Evolutionary conservation across 176 grass and related monocot species (phyloP).

Genomic region (Elaeis guineensis): DNA sequence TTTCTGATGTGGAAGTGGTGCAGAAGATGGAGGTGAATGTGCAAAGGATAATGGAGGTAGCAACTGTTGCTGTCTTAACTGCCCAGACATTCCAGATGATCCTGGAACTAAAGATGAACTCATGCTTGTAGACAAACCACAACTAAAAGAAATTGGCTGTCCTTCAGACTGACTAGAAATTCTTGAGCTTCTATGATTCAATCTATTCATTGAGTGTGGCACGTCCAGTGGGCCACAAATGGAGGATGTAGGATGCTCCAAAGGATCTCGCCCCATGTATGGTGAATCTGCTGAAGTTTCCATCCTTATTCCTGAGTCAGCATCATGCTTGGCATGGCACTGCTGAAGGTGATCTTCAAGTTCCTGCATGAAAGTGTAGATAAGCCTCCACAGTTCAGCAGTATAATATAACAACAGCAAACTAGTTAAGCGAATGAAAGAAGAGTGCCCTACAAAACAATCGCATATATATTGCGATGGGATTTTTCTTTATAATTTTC

Average conservation of each 20-base stretch:
- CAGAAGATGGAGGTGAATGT: constrained; percentile 32
- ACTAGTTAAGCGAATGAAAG: too few species aligned
- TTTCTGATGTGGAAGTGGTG: constrained; percentile 27
- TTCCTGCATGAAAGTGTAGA: constrained; percentile 31
- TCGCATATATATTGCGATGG: too few species aligned
- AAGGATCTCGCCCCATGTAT: constrained; percentile 23
- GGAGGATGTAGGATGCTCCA: constrained; percentile 26
- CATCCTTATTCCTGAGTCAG: constrained; percentile 32
- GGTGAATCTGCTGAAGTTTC: constrained; percentile 27
- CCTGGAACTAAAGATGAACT: constrained; percentile 32
- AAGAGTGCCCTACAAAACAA: too few species aligned
- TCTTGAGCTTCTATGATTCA: constrained; percentile 34
- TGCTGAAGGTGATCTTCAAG: constrained; percentile 30
- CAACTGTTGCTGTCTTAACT: constrained; percentile 54
- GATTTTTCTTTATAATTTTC: too few species aligned
- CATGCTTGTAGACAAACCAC: constrained; percentile 26
- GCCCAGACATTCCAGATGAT: constrained; percentile 33
- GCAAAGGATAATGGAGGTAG: constrained; percentile 39
- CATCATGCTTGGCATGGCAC: constrained; percentile 26
- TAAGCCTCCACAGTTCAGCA: neutral
- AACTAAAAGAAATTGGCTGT: constrained; percentile 19
- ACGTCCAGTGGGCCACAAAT: constrained; percentile 25
- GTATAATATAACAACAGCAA: too few species aligned
- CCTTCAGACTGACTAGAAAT: constrained; percentile 37
- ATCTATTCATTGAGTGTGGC: constrained; percentile 19